Evolutionary conservation across 257 asterid species (phyloP), one percentile per base, ranked within the genome.

Genomic region (Ophiorrhiza pumila): DNA sequence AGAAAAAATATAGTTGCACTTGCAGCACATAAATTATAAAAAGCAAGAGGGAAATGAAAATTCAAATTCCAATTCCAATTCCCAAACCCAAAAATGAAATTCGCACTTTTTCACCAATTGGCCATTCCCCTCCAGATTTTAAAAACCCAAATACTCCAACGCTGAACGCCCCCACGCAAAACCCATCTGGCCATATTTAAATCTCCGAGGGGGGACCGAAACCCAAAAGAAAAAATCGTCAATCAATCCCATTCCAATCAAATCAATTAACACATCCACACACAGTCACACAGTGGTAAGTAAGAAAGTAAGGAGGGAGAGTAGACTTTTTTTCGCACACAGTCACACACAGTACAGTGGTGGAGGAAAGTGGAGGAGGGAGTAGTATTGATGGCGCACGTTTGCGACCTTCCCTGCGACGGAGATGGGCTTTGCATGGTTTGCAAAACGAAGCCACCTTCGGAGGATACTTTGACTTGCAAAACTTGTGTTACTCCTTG

Each of bases 391-490:
- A 91, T 91, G 96, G 95, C 88, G 82, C 78, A 83, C 66, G 78
- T 23, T 50, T 78, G 80, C 78, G 77, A 87, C 83, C 96, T 91
- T 39, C 96, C 98, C 42, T 89, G 95, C 86, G 95, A 91, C 83
- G 95, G 92, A 79, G 91, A 89, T 55, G 96, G 97, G 18, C 47
- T 82, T 1, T 93, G 97, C 90, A 93, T 93, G 98, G 83, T 79
- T 10, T 93, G 98, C 86, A 85, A 84, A 71, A 20, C 14, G n/a
- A 83, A 65, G 82, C 78, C 96, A 17, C 8, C 79, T 5, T 82
- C 84, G 3, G 81, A 80, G 34, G 95, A 87, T 42, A 76, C 81
- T 22, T 81, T 93, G 67, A 65, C 79, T n/a, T 93, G 96, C 81
- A 87, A 84, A 74, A 89, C 96, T 10, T 93, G 97, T 65, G 86